Evolutionary conservation across 352 stramenopile species (phyloP).

Genomic region (Plasmopara muralis): DNA sequence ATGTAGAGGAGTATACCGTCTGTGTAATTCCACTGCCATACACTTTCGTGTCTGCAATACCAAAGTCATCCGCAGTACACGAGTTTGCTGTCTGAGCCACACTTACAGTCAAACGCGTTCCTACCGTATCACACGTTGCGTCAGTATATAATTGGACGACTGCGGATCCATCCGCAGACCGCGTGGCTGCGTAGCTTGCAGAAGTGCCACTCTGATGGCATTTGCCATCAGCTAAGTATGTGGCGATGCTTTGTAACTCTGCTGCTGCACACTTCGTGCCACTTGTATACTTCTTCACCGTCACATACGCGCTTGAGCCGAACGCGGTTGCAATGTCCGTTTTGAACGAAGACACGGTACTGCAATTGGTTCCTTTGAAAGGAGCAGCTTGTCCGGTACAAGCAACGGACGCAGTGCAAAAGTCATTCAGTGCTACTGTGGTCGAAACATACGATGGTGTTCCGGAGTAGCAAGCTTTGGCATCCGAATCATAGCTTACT

Average conservation of each 20-base stretch:
- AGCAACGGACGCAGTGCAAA: background rate
- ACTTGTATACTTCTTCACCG: conserved; percentile 5
- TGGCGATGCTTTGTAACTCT: background rate
- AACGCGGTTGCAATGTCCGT: background rate
- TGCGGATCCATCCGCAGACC: background rate
- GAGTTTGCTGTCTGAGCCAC: conserved; percentile 6
- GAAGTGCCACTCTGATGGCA: conserved; percentile 3
- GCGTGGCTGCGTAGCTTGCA: conserved; percentile 4
- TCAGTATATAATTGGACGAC: conserved; percentile 1
- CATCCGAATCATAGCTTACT: conserved; percentile 1
- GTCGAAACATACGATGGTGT: background rate
- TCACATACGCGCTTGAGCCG: background rate
- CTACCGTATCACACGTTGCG: background rate
- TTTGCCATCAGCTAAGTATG: conserved; percentile 11
- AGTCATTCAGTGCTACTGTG: background rate
- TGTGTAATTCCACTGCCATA: conserved; percentile 1
- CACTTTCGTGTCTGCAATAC: conserved; percentile 8
- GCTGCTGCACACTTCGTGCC: background rate
- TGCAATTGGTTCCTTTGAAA: conserved; percentile 1
- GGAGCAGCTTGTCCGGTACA: background rate
- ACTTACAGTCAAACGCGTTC: background rate
- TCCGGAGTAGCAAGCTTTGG: background rate
- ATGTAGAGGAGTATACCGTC: background rate
- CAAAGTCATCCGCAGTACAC: background rate
- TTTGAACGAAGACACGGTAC: conserved; percentile 1